These are phyloP conservation scores for Leishmania major DNA, from an alignment of 208 protist genomes.

Conservation along the genomic window DNA sequence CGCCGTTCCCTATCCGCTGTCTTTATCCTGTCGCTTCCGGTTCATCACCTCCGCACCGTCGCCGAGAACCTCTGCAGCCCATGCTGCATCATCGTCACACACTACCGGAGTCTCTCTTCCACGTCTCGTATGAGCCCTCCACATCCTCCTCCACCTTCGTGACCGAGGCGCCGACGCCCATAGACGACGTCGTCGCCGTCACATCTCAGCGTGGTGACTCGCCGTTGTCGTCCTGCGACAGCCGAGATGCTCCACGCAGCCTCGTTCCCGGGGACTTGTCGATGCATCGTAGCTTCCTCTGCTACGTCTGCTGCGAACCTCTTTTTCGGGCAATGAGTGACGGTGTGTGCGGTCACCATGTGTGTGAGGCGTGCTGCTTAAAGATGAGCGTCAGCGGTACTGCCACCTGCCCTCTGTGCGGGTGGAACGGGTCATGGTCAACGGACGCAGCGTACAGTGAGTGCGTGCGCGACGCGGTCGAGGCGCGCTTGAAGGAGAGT, in stretches of 20 bases:
- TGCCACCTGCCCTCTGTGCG: not conserved
- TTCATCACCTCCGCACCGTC: not conserved
- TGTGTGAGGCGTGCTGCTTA: not conserved
- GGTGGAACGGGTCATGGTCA: not conserved
- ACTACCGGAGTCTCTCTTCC: not conserved
- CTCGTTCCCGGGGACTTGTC: not conserved
- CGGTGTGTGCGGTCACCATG: not conserved
- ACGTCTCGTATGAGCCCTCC: not conserved
- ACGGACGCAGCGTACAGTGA: not conserved
- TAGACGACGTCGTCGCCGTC: not conserved
- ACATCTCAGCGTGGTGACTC: not conserved
- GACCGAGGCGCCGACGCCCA: not conserved
- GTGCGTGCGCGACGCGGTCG: not conserved
- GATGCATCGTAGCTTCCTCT: not conserved
- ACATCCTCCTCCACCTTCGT: not conserved
- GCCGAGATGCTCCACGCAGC: not conserved
- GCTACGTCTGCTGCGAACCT: not conserved
- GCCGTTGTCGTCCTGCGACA: not conserved
- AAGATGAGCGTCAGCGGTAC: slow-evolving; percentile 1
- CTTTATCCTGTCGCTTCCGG: not conserved
- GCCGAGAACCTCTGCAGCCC: not conserved
- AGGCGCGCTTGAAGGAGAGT: not conserved
- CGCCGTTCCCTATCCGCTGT: not conserved
- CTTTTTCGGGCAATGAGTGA: not conserved
- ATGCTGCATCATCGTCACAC: not conserved